phyloP scores from a whole-genome alignment of 345 rosid genomes.

The Citrus cavaleriei region DNA sequence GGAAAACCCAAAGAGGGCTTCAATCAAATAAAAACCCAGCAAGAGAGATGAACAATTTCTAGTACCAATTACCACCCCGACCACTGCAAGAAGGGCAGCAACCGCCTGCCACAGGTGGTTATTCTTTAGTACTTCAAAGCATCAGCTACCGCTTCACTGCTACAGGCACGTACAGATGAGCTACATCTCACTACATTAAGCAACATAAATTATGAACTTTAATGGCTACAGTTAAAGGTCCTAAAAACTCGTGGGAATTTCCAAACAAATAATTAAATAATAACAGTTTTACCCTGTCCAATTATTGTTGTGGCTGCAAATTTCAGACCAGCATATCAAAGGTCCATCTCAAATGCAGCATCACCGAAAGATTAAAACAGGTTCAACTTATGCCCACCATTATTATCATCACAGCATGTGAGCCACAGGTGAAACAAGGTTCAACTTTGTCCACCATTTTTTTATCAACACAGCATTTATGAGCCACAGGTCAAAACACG shows the following conservation, averaged over 20 bases:
- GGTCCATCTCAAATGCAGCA: conserved; percentile 32
- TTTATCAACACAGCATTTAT: conserved; percentile 8
- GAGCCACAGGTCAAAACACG: conserved; percentile 20
- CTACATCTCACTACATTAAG: conserved; percentile 47
- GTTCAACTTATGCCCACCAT: conserved; percentile 27
- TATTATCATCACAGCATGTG: conserved; percentile 13
- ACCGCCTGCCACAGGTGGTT: conserved; percentile 29
- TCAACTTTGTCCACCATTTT: conserved; percentile 25
- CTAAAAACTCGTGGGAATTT: conserved; percentile 12
- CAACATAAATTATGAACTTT: conserved; percentile 21
- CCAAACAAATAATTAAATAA: conserved; percentile 25
- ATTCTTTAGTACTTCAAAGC: conserved; percentile 20
- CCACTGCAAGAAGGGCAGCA: conserved; percentile 32
- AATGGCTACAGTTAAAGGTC: conserved; percentile 8
- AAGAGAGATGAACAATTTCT: conserved; percentile 14
- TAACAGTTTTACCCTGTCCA: conserved; percentile 23
- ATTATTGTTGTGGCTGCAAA: conserved; percentile 13
- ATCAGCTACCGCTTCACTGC: conserved; percentile 50
- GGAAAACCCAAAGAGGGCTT: conserved; percentile 18
- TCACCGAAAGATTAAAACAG: conserved; percentile 24
- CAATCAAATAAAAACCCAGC: no score
- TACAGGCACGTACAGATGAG: conserved; percentile 31
- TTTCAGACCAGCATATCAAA: conserved; percentile 32
- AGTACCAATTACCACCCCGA: conserved; percentile 13
- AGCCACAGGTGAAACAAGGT: conserved; percentile 21